phyloP scores from a whole-genome alignment of 176 grass and related monocot species.

The Musa troglodytarum region DNA sequence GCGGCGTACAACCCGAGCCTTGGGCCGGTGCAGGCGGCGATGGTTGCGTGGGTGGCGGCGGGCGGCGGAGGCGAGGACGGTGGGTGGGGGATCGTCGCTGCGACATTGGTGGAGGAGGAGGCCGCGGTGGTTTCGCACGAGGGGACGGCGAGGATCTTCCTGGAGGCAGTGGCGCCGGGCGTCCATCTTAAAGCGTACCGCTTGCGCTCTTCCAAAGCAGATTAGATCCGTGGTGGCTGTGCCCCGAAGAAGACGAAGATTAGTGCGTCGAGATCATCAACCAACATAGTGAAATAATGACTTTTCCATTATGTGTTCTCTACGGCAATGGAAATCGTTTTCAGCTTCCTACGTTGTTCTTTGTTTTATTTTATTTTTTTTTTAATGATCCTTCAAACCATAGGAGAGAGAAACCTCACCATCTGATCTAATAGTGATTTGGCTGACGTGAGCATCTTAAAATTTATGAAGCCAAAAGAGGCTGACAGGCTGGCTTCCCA shows the following conservation, averaged over 20 bases:
- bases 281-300: too few relatives aligned
- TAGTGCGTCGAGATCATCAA: neutral
- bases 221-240: neutral
- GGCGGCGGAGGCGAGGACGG: neutral
- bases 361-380: too few relatives aligned
- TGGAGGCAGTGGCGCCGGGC: slow-evolving; percentile 47
- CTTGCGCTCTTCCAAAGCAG: slow-evolving; percentile 29
- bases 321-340: neutral
- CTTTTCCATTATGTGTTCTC: too few relatives aligned
- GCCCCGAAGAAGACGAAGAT: neutral
- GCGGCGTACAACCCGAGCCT: slow-evolving; percentile 88
- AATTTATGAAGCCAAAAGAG: too few relatives aligned
- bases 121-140: slow-evolving; percentile 52
- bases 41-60: slow-evolving; percentile 36
- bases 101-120: slow-evolving; percentile 68
- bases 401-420: too few relatives aligned
- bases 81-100: slow-evolving; percentile 35
- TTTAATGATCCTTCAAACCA: too few relatives aligned
- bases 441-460: too few relatives aligned
- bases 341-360: too few relatives aligned
- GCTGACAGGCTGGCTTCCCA: too few relatives aligned
- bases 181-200: slow-evolving; percentile 63
- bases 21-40: slow-evolving; percentile 69
- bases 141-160: slow-evolving; percentile 59
- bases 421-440: too few relatives aligned